phyloP scores from a whole-genome alignment of 2,329 filamentous ascomycete species.

The Cryphonectria naterciae region DNA sequence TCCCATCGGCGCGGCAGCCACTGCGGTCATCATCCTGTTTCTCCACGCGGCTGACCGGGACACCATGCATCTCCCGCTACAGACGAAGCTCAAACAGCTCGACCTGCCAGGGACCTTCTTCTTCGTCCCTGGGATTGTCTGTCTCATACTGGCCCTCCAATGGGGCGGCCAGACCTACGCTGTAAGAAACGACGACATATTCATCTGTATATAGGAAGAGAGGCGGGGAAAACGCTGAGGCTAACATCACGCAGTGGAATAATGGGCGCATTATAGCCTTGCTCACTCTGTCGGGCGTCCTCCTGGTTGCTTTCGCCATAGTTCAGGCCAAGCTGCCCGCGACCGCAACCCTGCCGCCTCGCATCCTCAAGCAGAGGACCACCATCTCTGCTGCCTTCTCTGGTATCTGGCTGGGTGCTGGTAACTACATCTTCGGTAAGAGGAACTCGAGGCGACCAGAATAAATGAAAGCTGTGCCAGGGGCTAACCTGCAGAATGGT shows the following conservation, averaged over 20 bases:
- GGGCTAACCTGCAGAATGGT: background rate
- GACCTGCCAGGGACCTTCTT: constrained; percentile 31
- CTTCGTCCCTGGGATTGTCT: constrained; percentile 32
- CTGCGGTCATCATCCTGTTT: constrained; percentile 26
- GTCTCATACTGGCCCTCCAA: constrained; percentile 33
- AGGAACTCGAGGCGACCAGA: background rate
- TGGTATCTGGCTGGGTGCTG: constrained; percentile 38
- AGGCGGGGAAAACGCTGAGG: too few species aligned
- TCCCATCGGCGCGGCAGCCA: constrained; percentile 3
- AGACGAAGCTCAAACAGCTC: constrained; percentile 32
- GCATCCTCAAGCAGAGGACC: constrained; percentile 49
- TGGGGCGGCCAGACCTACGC: constrained; percentile 34
- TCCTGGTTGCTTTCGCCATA: constrained; percentile 35
- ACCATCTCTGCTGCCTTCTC: constrained; percentile 43
- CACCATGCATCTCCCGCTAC: constrained; percentile 25
- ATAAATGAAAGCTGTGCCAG: background rate
- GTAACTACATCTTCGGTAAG: constrained; percentile 17
- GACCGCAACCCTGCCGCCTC: constrained; percentile 52
- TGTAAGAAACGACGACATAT: background rate
- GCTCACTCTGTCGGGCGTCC: constrained; percentile 35
- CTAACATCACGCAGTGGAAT: constrained; percentile 32
- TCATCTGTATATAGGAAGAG: background rate
- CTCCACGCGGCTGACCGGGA: constrained; percentile 28
- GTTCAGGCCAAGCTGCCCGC: constrained; percentile 48
- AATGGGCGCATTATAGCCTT: constrained; percentile 37